A percentile compares a stretch with the other conserved stretches of the same genome.
Conservation (phyloP, 176 grass and related monocot species). For the Zoysia japonica region DNA sequence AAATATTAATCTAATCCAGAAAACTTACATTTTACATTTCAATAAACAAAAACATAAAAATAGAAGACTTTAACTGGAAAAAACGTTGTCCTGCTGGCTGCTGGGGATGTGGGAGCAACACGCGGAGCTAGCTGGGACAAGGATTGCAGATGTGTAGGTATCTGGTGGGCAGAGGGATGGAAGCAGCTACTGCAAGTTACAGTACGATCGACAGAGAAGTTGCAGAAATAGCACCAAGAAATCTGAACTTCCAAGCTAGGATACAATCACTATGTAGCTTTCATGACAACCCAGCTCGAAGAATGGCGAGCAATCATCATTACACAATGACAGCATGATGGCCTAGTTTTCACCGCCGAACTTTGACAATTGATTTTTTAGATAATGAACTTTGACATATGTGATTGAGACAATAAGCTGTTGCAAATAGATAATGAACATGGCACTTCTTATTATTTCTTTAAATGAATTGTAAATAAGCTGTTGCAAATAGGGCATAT, state of each 20-base stretch:
- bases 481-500: too few relatives aligned
- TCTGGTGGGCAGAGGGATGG: background rate
- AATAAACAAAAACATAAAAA: too few relatives aligned
- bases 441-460: too few relatives aligned
- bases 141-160: background rate
- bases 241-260: background rate
- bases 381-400: too few relatives aligned
- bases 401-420: too few relatives aligned
- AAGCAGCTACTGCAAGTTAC: background rate
- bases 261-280: slow-evolving; percentile 3
- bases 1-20: too few relatives aligned
- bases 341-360: slow-evolving; percentile 15
- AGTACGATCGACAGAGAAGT: slow-evolving; percentile 11
- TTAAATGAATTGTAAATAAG: too few relatives aligned
- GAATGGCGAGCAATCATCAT: background rate
- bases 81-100: background rate
- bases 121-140: background rate
- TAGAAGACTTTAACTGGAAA: too few relatives aligned
- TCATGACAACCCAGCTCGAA: background rate
- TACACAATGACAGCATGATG: background rate
- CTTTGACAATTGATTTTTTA: background rate
- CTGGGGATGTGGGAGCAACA: slow-evolving; percentile 3
- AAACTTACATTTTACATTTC: too few relatives aligned
- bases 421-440: too few relatives aligned
- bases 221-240: background rate